phyloP scores from a whole-genome alignment of 2,329 filamentous ascomycete genomes.

The Massarina eburnea region DNA sequence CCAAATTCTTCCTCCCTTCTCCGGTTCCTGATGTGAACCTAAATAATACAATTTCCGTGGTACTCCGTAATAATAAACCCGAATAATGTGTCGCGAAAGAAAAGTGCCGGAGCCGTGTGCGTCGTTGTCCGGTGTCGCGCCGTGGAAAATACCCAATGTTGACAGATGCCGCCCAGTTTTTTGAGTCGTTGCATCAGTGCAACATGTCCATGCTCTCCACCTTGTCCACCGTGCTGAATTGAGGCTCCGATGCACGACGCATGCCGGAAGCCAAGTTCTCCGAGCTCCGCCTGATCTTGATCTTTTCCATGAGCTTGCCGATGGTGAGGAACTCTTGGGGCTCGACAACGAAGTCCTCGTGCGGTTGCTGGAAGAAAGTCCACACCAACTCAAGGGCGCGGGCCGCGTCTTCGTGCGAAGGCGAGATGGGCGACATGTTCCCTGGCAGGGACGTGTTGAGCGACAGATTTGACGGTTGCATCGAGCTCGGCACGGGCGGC shows the following conservation, averaged over 20 bases:
- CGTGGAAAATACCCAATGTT: constrained; percentile 10
- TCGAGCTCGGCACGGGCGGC: constrained; percentile 47
- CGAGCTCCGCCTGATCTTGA: constrained; percentile 65
- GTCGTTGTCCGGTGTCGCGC: constrained; percentile 12
- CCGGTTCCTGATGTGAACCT: constrained; percentile 16
- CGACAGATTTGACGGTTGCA: constrained; percentile 12
- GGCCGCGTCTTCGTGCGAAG: constrained; percentile 81
- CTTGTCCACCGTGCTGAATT: constrained; percentile 29
- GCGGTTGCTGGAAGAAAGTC: constrained; percentile 75
- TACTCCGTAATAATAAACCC: constrained; percentile 18
- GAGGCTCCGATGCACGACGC: constrained; percentile 40
- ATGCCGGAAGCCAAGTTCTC: constrained; percentile 35
- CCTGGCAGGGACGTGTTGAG: constrained; percentile 21
- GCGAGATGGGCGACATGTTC: constrained; percentile 57
- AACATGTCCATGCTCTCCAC: constrained; percentile 33
- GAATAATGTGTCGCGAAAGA: constrained; percentile 12
- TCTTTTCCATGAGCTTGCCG: constrained; percentile 81
- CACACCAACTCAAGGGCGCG: constrained; percentile 80
- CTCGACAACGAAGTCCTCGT: constrained; percentile 70
- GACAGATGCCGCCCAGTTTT: constrained; percentile 9
- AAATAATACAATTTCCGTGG: constrained; percentile 19
- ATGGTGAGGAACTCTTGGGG: constrained; percentile 76
- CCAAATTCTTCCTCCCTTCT: constrained; percentile 14
- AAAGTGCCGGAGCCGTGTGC: constrained; percentile 16
- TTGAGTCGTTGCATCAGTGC: constrained; percentile 20